Base-by-base conservation (phyloP, 768 basidiomycete genomes). In the Tylopilus intermedius region DNA sequence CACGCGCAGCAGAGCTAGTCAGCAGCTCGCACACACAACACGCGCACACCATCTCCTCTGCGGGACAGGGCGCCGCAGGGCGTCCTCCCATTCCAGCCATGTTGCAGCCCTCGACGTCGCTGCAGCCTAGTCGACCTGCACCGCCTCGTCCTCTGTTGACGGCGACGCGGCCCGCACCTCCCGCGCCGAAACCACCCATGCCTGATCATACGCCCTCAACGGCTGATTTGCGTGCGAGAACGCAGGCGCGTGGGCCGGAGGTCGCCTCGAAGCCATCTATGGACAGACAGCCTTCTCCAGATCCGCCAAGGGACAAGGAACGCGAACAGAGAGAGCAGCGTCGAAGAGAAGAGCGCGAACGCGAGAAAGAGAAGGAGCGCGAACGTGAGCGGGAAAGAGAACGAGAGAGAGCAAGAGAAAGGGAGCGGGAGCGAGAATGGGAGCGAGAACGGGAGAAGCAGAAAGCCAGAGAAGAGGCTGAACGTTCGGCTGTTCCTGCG, bases 141-240 rank as follows among this genome's bases (percentile, higher is more conserved):
- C 88, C 88, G 21, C 78, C 85, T 2, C 77, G 86, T 4, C 88
- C 89, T 0, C 67, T 81, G 6, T 74, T 85, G 55, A 75, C 79
- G 15, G 79, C 74, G 18, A 77, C 72, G 37, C 74, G 80, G 0
- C 75, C 82, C 10, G 76, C 82, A 7, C 83, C 84, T 1, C 68
- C 80, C 24, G 68, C 76, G 8, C 76, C 81, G 1, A 71, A 70
- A 29, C 60, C 57, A 13, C 55, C 58, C 3, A 54, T 80, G 47
- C 70, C 73, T 8, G 80, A 82, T 29, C 74, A 79, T 50, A 78
- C 81, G 4, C 83, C 86, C 0, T 79, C 79, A 7, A 75, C 82
- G 5, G 79, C 83, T 0, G 87, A 90, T 60, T 72, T 87, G 26
- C 79, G 84, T 32, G 76, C 82, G 18, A 76, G 88, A 13, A 74